Evolutionary conservation across 306 rosid species (phyloP).

Genomic region (Casuarina glauca): DNA sequence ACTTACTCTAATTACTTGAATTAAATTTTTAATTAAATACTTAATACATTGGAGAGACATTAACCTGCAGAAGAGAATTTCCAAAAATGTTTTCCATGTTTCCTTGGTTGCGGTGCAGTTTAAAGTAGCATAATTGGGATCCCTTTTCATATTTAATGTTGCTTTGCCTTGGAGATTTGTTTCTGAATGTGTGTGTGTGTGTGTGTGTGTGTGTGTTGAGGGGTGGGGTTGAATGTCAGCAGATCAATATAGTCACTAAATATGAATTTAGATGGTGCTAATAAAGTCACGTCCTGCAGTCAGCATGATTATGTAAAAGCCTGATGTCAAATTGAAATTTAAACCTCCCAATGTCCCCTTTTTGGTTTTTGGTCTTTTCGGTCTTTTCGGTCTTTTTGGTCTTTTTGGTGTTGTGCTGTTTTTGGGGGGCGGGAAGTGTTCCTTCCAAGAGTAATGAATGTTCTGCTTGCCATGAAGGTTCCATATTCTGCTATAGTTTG

Average conservation of each 20-base stretch:
- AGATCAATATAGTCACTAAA: background rate
- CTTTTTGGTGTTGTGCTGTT: background rate
- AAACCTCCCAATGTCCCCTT: background rate
- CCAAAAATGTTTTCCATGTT: background rate
- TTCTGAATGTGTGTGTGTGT: background rate
- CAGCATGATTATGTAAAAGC: background rate
- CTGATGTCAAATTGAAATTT: background rate
- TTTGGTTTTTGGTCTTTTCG: too few species aligned
- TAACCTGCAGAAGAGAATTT: too few species aligned
- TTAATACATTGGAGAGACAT: too few species aligned
- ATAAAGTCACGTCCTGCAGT: background rate
- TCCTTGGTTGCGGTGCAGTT: background rate
- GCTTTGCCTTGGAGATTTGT: background rate
- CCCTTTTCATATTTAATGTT: background rate
- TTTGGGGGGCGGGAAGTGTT: background rate
- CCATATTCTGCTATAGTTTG: background rate
- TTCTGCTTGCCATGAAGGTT: background rate
- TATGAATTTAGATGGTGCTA: too few species aligned
- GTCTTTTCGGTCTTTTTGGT: too few species aligned
- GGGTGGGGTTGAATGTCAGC: too few species aligned
- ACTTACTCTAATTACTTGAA: background rate
- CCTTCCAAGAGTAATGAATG: background rate
- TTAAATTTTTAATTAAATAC: background rate
- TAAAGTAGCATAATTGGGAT: background rate
- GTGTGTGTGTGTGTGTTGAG: background rate